Evolutionary conservation across 2,329 filamentous ascomycete genomes (phyloP).

Genomic region (Helminthosporium solani): DNA sequence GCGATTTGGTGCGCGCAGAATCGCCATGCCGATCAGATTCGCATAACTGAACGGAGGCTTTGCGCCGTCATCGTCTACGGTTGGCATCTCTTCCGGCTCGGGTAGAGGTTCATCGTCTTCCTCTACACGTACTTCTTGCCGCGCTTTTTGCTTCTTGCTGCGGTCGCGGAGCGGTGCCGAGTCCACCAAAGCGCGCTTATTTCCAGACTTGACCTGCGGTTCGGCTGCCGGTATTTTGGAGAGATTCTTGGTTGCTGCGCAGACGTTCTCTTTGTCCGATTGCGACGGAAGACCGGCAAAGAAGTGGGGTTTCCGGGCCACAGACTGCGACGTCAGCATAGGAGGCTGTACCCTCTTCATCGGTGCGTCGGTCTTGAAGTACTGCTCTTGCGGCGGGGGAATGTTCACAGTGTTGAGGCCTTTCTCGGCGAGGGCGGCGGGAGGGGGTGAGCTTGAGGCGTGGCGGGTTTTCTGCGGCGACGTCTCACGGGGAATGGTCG

Average conservation of each 20-base stretch:
- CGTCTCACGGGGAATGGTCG: slow-evolving; percentile 52
- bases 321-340: slow-evolving; percentile 32
- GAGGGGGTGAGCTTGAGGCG: slow-evolving; percentile 60
- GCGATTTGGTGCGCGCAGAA: slow-evolving; percentile 78
- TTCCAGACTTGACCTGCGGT: slow-evolving; percentile 30
- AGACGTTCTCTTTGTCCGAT: slow-evolving; percentile 54
- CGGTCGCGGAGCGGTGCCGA: slow-evolving; percentile 72
- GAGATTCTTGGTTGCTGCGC: slow-evolving; percentile 40
- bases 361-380: slow-evolving; percentile 64
- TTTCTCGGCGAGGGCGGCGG: slow-evolving; percentile 58
- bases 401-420: slow-evolving; percentile 68
- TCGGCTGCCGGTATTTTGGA: slow-evolving; percentile 27
- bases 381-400: slow-evolving; percentile 60
- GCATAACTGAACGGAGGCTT: slow-evolving; percentile 95
- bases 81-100: slow-evolving; percentile 75
- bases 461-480: slow-evolving; percentile 69
- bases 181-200: slow-evolving; percentile 68
- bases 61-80: slow-evolving; percentile 77
- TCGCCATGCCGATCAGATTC: slow-evolving; percentile 93
- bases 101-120: slow-evolving; percentile 58
- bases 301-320: slow-evolving; percentile 54
- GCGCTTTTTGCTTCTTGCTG: slow-evolving; percentile 66
- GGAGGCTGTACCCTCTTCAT: slow-evolving; percentile 62
- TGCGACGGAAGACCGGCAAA: slow-evolving; percentile 54
- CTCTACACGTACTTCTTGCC: slow-evolving; percentile 50